phyloP scores from a whole-genome alignment of 2,329 filamentous ascomycete species.

The Phialemoniopsis sp. region DNA sequence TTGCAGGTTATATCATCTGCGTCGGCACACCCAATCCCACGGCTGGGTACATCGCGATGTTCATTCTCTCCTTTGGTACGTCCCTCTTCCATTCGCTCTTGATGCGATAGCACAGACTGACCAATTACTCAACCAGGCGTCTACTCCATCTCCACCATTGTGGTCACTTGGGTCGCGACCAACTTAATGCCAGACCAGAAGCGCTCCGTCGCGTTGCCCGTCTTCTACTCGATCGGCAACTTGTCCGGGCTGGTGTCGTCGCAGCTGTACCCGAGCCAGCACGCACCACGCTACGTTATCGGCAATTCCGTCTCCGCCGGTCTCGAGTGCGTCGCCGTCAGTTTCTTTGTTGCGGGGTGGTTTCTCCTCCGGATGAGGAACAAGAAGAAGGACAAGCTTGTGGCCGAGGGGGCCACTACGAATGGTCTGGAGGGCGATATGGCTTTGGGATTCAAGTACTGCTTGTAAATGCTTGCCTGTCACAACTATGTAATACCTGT shows the following conservation, averaged over 20 bases:
- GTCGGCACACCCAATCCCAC: slow-evolving; percentile 4
- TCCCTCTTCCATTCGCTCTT: not conserved
- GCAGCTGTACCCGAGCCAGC: slow-evolving; percentile 7
- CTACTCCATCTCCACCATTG: slow-evolving; percentile 5
- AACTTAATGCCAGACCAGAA: slow-evolving; percentile 7
- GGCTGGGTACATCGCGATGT: slow-evolving; percentile 7
- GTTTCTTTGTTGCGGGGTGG: slow-evolving; percentile 14
- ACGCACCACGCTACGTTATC: slow-evolving; percentile 7
- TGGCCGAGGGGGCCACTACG: slow-evolving; percentile 17
- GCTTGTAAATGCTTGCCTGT: slow-evolving; percentile 9
- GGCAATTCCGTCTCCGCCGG: slow-evolving; percentile 6
- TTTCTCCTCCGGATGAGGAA: slow-evolving; percentile 19
- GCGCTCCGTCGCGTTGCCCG: slow-evolving; percentile 4
- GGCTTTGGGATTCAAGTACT: slow-evolving; percentile 16
- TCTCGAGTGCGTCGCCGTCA: not conserved
- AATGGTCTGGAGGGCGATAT: slow-evolving; percentile 19
- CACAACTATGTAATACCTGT: too few species aligned
- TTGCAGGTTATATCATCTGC: slow-evolving; percentile 5
- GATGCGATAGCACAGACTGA: not conserved
- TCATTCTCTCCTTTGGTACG: slow-evolving; percentile 1
- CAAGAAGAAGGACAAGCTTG: slow-evolving; percentile 17
- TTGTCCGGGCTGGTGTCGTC: slow-evolving; percentile 4
- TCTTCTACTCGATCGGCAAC: slow-evolving; percentile 7
- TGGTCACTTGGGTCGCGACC: slow-evolving; percentile 5
- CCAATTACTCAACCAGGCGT: not conserved